Evolutionary conservation across 208 protist species (phyloP).

Genomic region (Wallacemonas collosoma): DNA sequence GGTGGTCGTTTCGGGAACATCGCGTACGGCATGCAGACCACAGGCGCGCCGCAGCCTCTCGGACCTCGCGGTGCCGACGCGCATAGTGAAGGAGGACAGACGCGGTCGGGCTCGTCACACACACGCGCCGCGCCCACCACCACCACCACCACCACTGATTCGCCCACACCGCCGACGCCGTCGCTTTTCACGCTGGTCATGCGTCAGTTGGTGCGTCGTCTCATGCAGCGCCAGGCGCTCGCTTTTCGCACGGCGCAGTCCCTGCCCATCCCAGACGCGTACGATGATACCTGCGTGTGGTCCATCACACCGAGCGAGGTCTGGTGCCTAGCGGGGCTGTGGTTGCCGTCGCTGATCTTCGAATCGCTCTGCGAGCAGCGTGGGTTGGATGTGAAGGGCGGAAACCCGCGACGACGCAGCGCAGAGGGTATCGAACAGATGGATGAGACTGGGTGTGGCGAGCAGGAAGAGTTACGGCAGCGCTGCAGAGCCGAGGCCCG

Average conservation of each 20-base stretch:
- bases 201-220: constrained; percentile 43
- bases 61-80: no score
- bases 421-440: background rate
- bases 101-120: no score
- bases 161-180: background rate
- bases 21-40: constrained; percentile 25
- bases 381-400: background rate
- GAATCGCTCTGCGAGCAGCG: constrained; percentile 38
- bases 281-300: constrained; percentile 64
- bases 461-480: background rate
- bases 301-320: constrained; percentile 68
- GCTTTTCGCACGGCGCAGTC: constrained; percentile 1
- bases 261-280: constrained; percentile 23
- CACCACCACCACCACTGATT: background rate
- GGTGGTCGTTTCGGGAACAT: constrained; percentile 66
- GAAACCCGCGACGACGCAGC: background rate
- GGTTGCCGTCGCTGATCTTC: constrained; percentile 62
- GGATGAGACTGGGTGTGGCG: background rate
- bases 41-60: no score
- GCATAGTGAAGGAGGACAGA: no score
- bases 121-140: background rate
- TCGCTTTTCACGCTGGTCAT: constrained; percentile 63
- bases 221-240: constrained; percentile 39
- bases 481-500: constrained; percentile 31
- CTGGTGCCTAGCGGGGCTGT: constrained; percentile 71